Conservation (phyloP, 179 eudicot genomes). For the Drosera spatulata region DNA sequence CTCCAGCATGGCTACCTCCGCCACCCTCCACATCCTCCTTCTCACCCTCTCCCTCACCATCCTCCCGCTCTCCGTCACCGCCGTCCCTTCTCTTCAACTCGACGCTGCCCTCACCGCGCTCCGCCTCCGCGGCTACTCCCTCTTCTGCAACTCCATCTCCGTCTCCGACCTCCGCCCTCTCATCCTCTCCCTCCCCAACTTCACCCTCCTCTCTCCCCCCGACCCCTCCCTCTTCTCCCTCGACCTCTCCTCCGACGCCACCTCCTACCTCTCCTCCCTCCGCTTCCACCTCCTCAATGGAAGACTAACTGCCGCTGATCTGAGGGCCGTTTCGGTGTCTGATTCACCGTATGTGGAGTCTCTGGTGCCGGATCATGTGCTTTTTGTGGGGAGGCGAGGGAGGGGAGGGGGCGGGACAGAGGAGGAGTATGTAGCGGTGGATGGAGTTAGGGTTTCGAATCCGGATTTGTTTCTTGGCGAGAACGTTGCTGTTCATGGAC, state of each 20-base stretch:
- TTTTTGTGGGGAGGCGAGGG: constrained; percentile 12
- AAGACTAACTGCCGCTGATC: constrained; percentile 23
- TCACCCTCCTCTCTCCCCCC: constrained; percentile 38
- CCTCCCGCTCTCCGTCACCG: constrained; percentile 3
- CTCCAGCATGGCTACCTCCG: too few relatives aligned
- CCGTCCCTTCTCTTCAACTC: constrained; percentile 5
- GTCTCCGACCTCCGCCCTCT: constrained; percentile 33
- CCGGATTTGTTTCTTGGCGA: constrained; percentile 36
- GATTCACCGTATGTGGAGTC: constrained; percentile 20
- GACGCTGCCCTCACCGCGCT: constrained; percentile 24
- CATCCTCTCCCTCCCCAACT: constrained; percentile 26
- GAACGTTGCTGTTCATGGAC: constrained; percentile 34
- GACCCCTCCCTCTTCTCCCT: constrained; percentile 37
- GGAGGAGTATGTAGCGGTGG: constrained; percentile 14
- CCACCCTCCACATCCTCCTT: background rate
- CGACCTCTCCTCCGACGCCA: constrained; percentile 31
- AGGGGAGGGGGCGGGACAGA: constrained; percentile 4
- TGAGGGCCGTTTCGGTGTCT: constrained; percentile 25
- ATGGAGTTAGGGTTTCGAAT: constrained; percentile 31
- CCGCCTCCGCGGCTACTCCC: constrained; percentile 23
- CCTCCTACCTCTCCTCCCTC: constrained; percentile 33
- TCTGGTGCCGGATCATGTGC: constrained; percentile 21
- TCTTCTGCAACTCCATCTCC: constrained; percentile 42
- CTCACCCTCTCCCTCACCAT: constrained; percentile 15
- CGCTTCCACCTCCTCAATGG: constrained; percentile 35